Evolutionary conservation across 768 basidiomycete genomes (phyloP).

Genomic region (Amylocystis lapponica): DNA sequence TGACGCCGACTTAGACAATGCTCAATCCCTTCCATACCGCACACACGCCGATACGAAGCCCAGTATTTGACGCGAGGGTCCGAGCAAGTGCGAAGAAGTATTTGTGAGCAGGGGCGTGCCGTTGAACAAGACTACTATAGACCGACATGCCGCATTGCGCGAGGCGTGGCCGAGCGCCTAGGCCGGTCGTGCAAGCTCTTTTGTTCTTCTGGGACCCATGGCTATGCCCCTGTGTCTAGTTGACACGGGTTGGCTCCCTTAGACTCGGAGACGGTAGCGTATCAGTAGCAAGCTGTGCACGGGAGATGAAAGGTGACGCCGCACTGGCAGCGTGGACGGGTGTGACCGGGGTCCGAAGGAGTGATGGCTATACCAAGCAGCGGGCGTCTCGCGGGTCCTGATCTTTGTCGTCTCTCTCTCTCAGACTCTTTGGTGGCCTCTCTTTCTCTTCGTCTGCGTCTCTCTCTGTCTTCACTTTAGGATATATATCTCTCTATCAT

Average conservation of each 20-base stretch:
- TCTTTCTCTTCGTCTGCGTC: constrained; percentile 23
- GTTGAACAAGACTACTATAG: not conserved
- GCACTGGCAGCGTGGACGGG: not conserved
- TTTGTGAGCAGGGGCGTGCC: constrained; percentile 33
- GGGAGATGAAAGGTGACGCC: not conserved
- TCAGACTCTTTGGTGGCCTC: constrained; percentile 21
- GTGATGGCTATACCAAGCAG: constrained; percentile 17
- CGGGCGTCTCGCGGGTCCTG: constrained; percentile 9
- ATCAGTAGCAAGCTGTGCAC: not conserved
- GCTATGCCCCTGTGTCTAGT: too few relatives aligned
- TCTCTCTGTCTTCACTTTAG: constrained; percentile 28
- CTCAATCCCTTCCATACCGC: constrained; percentile 96
- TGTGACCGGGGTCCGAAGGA: constrained; percentile 19
- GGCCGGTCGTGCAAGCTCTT: not conserved
- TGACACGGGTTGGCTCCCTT: too few relatives aligned
- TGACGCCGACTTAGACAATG: constrained; percentile 51
- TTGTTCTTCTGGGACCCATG: constrained; percentile 1
- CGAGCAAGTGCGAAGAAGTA: constrained; percentile 83
- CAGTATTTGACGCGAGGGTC: constrained; percentile 78
- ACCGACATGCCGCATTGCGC: too few relatives aligned
- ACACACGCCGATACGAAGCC: constrained; percentile 75
- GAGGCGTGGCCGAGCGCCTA: too few relatives aligned
- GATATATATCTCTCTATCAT: constrained; percentile 28
- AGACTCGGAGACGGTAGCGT: not conserved
- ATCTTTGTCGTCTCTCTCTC: constrained; percentile 24